A percentile compares a stretch with the other conserved stretches of the same genome.
phyloP scores from a whole-genome alignment of 345 rosid species.

The Ceriops tagal region DNA sequence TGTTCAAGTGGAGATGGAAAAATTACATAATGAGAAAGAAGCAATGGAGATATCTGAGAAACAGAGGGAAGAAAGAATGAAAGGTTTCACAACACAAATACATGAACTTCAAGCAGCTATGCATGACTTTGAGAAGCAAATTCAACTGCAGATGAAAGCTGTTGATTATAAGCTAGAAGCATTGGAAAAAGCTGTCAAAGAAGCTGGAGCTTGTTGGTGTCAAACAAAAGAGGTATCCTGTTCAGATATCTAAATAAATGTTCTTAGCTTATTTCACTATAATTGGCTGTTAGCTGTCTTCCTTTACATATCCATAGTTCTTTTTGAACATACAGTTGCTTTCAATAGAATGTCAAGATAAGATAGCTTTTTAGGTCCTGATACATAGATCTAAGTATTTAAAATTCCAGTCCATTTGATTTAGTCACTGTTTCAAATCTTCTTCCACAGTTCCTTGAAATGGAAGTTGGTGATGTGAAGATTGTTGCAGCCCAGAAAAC shows the following conservation, averaged over 20 bases:
- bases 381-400: too few relatives aligned
- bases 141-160: slow-evolving; percentile 39
- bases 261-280: background rate
- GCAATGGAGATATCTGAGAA: slow-evolving; percentile 51
- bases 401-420: too few relatives aligned
- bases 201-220: slow-evolving; percentile 40
- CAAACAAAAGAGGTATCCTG: slow-evolving; percentile 50
- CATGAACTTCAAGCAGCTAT: slow-evolving; percentile 48
- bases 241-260: background rate
- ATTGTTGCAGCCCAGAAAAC: slow-evolving; percentile 54
- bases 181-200: slow-evolving; percentile 38
- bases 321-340: too few relatives aligned
- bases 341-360: too few relatives aligned
- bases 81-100: slow-evolving; percentile 41
- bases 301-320: background rate
- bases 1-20: slow-evolving; percentile 63
- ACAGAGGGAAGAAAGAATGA: slow-evolving; percentile 45
- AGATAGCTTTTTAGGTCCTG: too few relatives aligned
- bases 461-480: slow-evolving; percentile 69
- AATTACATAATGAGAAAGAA: slow-evolving; percentile 57
- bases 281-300: background rate
- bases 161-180: slow-evolving; percentile 45
- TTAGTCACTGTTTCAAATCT: background rate
- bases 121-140: slow-evolving; percentile 46
- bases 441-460: slow-evolving; percentile 60